Percentiles rank a stretch among this genome's conserved stretches.
These are phyloP conservation scores for Calonectria pauciramosa DNA, from an alignment of 2,329 filamentous ascomycete species.

Conservation along the genomic window DNA sequence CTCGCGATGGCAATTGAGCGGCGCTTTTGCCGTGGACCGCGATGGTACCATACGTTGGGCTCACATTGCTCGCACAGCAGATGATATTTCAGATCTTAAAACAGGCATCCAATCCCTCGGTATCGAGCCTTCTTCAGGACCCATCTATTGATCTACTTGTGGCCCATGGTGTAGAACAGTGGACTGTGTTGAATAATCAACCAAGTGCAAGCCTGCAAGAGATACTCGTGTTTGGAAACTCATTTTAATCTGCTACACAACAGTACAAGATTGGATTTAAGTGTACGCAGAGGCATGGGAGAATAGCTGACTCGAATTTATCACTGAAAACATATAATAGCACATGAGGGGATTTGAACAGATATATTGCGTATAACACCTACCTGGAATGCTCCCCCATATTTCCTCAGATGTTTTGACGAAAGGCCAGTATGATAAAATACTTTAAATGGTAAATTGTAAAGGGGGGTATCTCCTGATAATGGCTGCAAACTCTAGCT, in stretches of 20 bases:
- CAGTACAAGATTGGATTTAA: no score
- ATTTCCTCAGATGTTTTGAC: neutral
- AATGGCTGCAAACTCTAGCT: conserved; percentile 2
- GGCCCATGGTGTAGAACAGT: neutral
- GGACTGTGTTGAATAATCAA: neutral
- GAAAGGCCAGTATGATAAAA: neutral
- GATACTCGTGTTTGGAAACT: neutral
- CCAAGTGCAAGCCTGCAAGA: neutral
- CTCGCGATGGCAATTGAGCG: conserved; percentile 76
- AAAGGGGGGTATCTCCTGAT: conserved; percentile 41
- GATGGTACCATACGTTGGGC: conserved; percentile 49
- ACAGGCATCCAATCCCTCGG: conserved; percentile 46
- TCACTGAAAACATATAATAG: neutral
- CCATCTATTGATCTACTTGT: neutral
- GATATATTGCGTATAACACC: neutral
- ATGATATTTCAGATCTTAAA: conserved; percentile 50
- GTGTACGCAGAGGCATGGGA: no score
- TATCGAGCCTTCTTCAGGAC: conserved; percentile 18
- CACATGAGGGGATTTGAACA: neutral
- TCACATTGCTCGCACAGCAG: conserved; percentile 48
- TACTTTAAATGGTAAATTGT: conserved; percentile 18
- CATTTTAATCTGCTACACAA: no score
- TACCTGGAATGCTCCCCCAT: neutral
- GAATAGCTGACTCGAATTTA: neutral
- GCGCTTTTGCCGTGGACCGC: conserved; percentile 68